Percentiles rank a stretch among this genome's conserved stretches.
Evolutionary conservation across 805 yeast genomes (phyloP).

Genomic region (Ogataea trehalophila): DNA sequence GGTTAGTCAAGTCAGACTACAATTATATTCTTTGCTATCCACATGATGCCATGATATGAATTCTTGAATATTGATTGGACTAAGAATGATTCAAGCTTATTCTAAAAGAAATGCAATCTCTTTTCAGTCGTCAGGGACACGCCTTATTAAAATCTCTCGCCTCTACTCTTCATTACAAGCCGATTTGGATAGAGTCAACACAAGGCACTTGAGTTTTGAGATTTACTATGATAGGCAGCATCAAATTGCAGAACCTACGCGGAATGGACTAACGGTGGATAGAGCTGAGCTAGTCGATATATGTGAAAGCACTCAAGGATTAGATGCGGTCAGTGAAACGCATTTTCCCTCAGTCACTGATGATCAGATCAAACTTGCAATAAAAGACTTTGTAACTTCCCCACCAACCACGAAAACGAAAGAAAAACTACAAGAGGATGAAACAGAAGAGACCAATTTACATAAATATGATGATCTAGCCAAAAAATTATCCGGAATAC

Average conservation of each 20-base stretch:
- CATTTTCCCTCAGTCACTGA: background rate
- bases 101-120: no score
- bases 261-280: background rate
- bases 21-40: no score
- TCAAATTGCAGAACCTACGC: background rate
- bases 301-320: background rate
- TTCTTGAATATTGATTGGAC: no score
- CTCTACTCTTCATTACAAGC: constrained; percentile 6
- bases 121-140: background rate
- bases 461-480: constrained; percentile 5
- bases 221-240: constrained; percentile 2
- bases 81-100: no score
- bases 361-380: background rate
- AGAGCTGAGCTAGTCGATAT: background rate
- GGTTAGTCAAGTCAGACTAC: no score
- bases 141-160: no score
- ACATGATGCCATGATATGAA: no score
- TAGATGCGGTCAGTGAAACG: no score
- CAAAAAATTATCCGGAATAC: background rate
- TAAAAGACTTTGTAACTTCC: background rate
- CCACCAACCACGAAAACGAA: background rate
- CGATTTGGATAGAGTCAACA: constrained; percentile 9
- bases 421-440: background rate
- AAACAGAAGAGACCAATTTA: background rate
- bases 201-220: constrained; percentile 5